Evolutionary conservation across 768 basidiomycete species (phyloP), one percentile per base, ranked within the genome.

Genomic region (Pleurotus cornucopiae): DNA sequence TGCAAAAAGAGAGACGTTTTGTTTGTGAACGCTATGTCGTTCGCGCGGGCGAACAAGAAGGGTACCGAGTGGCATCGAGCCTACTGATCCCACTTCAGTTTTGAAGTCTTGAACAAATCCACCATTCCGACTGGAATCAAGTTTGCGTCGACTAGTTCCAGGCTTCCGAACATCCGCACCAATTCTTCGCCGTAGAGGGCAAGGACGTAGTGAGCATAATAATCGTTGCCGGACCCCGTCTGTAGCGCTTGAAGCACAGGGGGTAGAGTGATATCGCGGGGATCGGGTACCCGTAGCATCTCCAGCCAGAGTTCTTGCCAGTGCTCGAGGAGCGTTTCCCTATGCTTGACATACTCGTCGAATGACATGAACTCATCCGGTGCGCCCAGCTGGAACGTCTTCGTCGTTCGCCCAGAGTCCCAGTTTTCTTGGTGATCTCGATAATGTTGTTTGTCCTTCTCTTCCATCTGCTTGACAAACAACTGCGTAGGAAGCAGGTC

Each of bases 111-210:
- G 64, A 72, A 75, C 44, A 74, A 56, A 47, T 73, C 64, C 21
- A 75, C 69, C 69, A 77, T 71, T n/a, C 71, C 73, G 21, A 73
- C 65, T 38, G 74, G 76, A 54, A 76, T 74, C 59, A 74, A 55
- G 30, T 64, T 67, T 3, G 71, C 62, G 61, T 78, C 73, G 6
- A 78, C 74, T 12, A 70, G 66, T 20, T 74, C 70, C 56, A 75
- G 57, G 25, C 70, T 64, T 1, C 75, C 75, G 63, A 74, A 78
- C 48, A 68, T 72, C 57, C 63, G 65, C 40, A 73, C 63, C 13
- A 76, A 62, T 43, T 74, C 73, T 44, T 72, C 69, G 3, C 74
- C 74, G 63, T 75, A 75, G 37, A 72, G 61, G 21, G 68, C 65
- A 26, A 72, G 57, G n/a, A 74, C 61, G 75, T 75, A 76, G 43